Evolutionary conservation across 345 rosid species (phyloP), one percentile per base, ranked within the genome.

Genomic region (Noccaea caerulescens): DNA sequence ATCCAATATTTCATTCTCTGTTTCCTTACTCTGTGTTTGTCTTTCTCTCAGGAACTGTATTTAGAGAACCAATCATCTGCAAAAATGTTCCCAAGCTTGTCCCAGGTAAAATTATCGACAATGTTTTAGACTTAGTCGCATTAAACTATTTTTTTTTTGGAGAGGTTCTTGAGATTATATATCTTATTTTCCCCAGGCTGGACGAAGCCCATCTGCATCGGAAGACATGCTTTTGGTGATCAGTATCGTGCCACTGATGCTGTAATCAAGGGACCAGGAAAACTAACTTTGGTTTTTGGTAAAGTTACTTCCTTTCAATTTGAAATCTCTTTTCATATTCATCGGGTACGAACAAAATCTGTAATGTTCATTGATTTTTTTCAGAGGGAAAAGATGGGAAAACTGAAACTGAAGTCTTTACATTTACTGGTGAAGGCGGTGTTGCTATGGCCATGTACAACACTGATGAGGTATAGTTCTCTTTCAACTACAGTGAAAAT

Each of bases 181-280:
- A 7, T 70, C 9, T 30, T 71, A 39, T 16, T 71, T 13, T 59
- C 63, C 41, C 6, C 70, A 94, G 99, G 99, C 56, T 94, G 99
- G 99, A 85, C 95, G 12, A 94, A 88, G 79, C 96, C 98, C 30
- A 94, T 94, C 60, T 94, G 99, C 86, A 94, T 94, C 69, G 99
- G 98, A 72, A 91, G 99, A 25, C 99, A 91, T 84, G 99, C 99
- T 67, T 94, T 89, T 73, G 98, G 99, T 67, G 99, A 94, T 82
- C 98, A 94, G 76, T 91, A 91, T 63, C 83, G 89, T 69, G 99
- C 99, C 27, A 91, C 98, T 77, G 99, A 94, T 77, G 10, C 89
- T 41, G 98, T 91, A 16, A 88, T 94, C 72, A 84, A 84, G 83
- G 98, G 98, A 78, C 67, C 96, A 51, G 99, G 99, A 68, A 88